Base-by-base conservation (phyloP, 1,139 yeast genomes). In the Candida neerlandica region DNA sequence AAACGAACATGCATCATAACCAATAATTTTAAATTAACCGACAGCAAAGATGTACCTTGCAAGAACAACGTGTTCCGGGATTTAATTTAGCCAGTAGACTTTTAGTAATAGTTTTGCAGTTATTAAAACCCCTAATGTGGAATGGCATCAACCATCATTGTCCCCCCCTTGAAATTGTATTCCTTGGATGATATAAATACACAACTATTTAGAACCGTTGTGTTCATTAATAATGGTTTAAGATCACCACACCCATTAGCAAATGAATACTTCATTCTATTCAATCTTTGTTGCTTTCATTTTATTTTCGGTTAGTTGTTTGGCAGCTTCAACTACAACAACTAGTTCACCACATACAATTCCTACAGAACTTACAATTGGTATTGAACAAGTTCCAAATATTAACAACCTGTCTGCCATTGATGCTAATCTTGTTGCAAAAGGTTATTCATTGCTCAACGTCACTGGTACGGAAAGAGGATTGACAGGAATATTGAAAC, bases 351-450 rank as follows among this genome's bases (percentile, higher is more conserved):
- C 45, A 23, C 45, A 47, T 21, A 56, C 58, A 9, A 56, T 60
- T 44, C 57, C 56, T 7, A 48, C 41, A 29, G 60, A 57, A 5
- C 46, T 54, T 32, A 59, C 64, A 5, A 47, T 55, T 3, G 65
- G 65, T 5, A 65, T 62, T 14, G 45, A 53, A 40, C 65, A 62
- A 50, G 53, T 56, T 23, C 69, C 70, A 12, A 66, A 64, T 41
- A 59, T 64, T 27, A n/a, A 51, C 35, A 61, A 66, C 46, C 56
- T 55, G 3, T 48, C 57, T 9, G 70, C 71, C 1, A 54, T 63
- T 14, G 65, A 64, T 50, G 66, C 71, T 12, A 67, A 67, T 45
- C 49, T 45, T 9, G 62, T 49, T 34, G 69, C 69, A 21, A 53
- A 57, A 16, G 71, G 71, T 14, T 67, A 67, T 50, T 45, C 46